phyloP scores from a whole-genome alignment of 352 stramenopile species.

The Hyaloperonospora arabidopsidis region DNA sequence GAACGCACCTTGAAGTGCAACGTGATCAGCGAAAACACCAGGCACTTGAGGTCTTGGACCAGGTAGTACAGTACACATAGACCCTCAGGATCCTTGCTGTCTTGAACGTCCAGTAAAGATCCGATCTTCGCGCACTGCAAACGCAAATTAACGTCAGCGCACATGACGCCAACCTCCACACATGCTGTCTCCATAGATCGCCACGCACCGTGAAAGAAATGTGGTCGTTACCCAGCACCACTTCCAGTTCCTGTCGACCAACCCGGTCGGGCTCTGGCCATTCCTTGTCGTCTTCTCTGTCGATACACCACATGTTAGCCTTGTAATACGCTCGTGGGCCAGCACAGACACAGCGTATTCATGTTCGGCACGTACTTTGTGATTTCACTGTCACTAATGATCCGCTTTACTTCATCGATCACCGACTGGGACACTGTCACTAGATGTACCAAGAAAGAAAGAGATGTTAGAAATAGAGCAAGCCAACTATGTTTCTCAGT shows the following conservation, averaged over 20 bases:
- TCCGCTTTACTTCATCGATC: constrained; percentile 91
- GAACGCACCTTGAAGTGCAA: constrained; percentile 91
- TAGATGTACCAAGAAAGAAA: constrained; percentile 12
- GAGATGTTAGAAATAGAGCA: neutral
- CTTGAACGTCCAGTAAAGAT: constrained; percentile 90
- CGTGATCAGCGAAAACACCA: constrained; percentile 94
- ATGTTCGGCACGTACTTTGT: constrained; percentile 53
- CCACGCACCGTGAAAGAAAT: constrained; percentile 92
- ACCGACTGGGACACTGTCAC: constrained; percentile 88
- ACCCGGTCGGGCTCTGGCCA: constrained; percentile 92
- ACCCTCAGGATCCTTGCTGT: constrained; percentile 93
- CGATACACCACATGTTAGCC: constrained; percentile 4
- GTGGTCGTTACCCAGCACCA: constrained; percentile 92
- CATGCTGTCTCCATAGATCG: neutral
- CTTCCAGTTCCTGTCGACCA: constrained; percentile 92
- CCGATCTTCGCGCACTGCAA: constrained; percentile 93
- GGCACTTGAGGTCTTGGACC: constrained; percentile 94
- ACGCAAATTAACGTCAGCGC: constrained; percentile 1
- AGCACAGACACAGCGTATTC: neutral
- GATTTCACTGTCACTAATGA: constrained; percentile 89
- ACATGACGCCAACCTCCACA: neutral
- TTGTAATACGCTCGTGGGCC: neutral
- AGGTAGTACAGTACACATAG: constrained; percentile 95
- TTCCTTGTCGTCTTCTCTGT: constrained; percentile 90
- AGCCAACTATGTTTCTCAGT: neutral